These are phyloP conservation scores for Phalaenopsis equestris DNA, from an alignment of 106 monocot genomes.

Conservation along the genomic window DNA sequence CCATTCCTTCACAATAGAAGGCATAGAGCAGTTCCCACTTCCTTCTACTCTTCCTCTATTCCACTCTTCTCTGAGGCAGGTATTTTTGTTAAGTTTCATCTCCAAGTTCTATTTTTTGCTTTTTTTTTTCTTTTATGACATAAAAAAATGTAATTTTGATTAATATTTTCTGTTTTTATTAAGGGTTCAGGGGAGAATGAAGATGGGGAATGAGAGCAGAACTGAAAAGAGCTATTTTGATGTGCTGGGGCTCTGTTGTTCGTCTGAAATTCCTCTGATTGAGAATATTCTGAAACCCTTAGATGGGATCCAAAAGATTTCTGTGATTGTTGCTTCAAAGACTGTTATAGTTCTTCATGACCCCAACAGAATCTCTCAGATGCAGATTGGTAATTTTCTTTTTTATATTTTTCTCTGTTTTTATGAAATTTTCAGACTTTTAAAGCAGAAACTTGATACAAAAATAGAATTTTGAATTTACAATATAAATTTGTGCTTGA, in stretches of 20 bases:
- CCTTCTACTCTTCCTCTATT: no score
- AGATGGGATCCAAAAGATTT: slow-evolving; percentile 50
- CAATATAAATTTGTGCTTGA: no score
- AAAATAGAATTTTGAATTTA: no score
- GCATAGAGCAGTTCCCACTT: no score
- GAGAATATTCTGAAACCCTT: slow-evolving; percentile 62
- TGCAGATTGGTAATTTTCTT: slow-evolving; percentile 48
- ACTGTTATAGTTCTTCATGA: slow-evolving; percentile 88
- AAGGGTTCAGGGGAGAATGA: neutral
- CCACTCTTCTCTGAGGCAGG: neutral
- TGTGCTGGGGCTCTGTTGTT: slow-evolving; percentile 84
- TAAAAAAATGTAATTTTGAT: neutral
- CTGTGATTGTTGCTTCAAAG: slow-evolving; percentile 68
- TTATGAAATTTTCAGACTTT: no score
- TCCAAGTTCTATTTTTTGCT: neutral
- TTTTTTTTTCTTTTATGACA: neutral
- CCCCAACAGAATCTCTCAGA: slow-evolving; percentile 38
- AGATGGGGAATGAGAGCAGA: neutral
- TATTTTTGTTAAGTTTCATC: neutral
- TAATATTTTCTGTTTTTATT: neutral
- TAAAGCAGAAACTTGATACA: no score
- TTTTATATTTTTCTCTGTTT: no score
- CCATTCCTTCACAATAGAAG: no score
- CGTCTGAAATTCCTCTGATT: slow-evolving; percentile 68
- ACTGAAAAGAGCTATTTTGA: slow-evolving; percentile 92